phyloP scores from a whole-genome alignment of 2,329 filamentous ascomycete species.

The Fusarium concolor region DNA sequence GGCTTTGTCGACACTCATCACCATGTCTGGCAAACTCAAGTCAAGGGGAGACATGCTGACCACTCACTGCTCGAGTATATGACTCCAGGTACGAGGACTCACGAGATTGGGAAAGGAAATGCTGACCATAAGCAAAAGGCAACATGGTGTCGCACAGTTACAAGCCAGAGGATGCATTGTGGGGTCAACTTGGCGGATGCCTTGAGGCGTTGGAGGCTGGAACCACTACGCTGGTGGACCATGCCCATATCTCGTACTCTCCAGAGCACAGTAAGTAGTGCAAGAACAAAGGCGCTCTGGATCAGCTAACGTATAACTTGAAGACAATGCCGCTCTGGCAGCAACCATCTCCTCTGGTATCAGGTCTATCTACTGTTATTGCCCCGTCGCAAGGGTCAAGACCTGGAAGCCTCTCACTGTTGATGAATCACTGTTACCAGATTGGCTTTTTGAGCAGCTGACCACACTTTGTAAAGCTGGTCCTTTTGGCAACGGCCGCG shows the following conservation, averaged over 20 bases:
- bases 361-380: conserved; percentile 18
- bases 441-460: background rate
- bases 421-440: background rate
- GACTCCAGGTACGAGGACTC: background rate
- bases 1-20: conserved; percentile 22
- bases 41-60: conserved; percentile 8
- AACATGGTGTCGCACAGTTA: conserved; percentile 16
- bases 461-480: background rate
- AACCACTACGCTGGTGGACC: conserved; percentile 6
- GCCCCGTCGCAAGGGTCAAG: background rate
- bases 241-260: conserved; percentile 14
- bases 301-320: too few relatives aligned
- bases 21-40: conserved; percentile 22
- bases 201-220: conserved; percentile 10
- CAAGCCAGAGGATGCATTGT: conserved; percentile 2
- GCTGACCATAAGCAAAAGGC: background rate
- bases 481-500: background rate
- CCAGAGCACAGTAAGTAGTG: conserved; percentile 4
- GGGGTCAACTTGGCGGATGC: conserved; percentile 16
- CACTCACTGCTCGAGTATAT: conserved; percentile 7
- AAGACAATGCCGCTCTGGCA: conserved; percentile 8
- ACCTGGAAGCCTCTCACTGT: conserved; percentile 11
- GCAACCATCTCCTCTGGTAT: conserved; percentile 12
- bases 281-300: too few relatives aligned
- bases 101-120: fast-evolving